Conservation (phyloP, 192 early-diverging fungal genomes). For the Gigaspora rosea region DNA sequence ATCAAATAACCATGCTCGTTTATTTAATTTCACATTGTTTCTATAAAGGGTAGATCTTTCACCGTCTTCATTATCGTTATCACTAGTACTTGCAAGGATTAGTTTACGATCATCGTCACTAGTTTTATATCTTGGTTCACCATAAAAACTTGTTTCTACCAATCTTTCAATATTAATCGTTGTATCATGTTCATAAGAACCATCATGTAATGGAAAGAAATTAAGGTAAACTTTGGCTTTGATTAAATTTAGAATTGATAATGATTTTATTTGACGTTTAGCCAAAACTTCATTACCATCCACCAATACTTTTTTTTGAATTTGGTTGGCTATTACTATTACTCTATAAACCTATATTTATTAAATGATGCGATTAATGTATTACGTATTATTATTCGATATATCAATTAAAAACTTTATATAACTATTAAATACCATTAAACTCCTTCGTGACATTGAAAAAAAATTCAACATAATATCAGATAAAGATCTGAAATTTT, state of each 20-base stretch:
- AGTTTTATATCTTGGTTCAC: no score
- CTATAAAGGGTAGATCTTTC: no score
- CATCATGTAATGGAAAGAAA: slow-evolving; percentile 62
- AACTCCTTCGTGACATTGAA: slow-evolving; percentile 35
- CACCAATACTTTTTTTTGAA: slow-evolving; percentile 34
- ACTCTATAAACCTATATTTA: background rate
- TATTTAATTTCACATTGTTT: slow-evolving; percentile 31
- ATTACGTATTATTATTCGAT: background rate
- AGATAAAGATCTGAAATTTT: slow-evolving; percentile 35
- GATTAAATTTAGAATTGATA: slow-evolving; percentile 50
- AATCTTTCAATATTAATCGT: slow-evolving; percentile 1
- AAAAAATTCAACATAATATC: slow-evolving; percentile 45
- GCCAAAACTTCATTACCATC: slow-evolving; percentile 29
- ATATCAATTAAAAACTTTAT: background rate
- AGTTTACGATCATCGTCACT: no score
- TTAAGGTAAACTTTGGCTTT: slow-evolving; percentile 45
- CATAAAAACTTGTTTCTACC: slow-evolving; percentile 19
- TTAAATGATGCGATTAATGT: background rate
- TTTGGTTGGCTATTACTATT: slow-evolving; percentile 23
- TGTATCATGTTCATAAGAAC: slow-evolving; percentile 39
- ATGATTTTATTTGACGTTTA: slow-evolving; percentile 35
- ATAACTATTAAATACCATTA: slow-evolving; percentile 32
- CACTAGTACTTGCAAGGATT: no score
- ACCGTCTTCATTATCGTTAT: no score
- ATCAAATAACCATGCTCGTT: slow-evolving; percentile 45